Evolutionary conservation across 2,329 filamentous ascomycete species (phyloP), one percentile per base, ranked within the genome.

Genomic region (Fusarium dimerum): DNA sequence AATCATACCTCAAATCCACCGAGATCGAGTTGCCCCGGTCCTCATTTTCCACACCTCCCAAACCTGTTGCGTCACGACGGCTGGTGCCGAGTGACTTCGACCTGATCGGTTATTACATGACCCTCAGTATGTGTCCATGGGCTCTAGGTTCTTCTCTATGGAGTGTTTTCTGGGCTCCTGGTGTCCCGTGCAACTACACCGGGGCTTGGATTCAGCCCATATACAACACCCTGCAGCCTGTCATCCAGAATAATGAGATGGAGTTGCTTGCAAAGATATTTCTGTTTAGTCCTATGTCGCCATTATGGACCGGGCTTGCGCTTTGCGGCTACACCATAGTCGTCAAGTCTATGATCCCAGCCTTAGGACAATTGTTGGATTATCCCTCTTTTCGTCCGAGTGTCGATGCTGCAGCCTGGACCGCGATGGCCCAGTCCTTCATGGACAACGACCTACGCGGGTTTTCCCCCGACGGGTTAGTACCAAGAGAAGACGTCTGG

Each of bases 91-190:
- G 36, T 36, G 44, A 51, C 12, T 51, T 51, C n/a, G 15, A 40
- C 3, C 44, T 51, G 1, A 32, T 51, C 18, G 48, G 30, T 13
- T 40, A 51, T 34, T 51, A 17, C 2, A 43, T 51, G 48, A 47
- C 32, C 9, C 30, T 51, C 6, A 47, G 48, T 36, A 17, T 54
- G 2, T 26, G 20, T 7, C 20, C 20, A 26, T 26, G 20, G 20
- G 20, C 20, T 7, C 7, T 26, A 7, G 20, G 20, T 26, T 26
- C 20, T 26, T 26, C 20, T 26, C 20, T 26, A 5, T 26, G 20
- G 20, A 26, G 20, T 7, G 20, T 26, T 7, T 26, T 26, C 20
- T 26, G 20, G 20, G 20, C 20, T 26, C 20, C 20, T 7, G 20
- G 20, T 26, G 20, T 26, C 20, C 20, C 20, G 7, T 26, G 20